These are phyloP conservation scores for Pseudopithomyces maydicus DNA, from an alignment of 2,329 filamentous ascomycete genomes.

Conservation along the genomic window DNA sequence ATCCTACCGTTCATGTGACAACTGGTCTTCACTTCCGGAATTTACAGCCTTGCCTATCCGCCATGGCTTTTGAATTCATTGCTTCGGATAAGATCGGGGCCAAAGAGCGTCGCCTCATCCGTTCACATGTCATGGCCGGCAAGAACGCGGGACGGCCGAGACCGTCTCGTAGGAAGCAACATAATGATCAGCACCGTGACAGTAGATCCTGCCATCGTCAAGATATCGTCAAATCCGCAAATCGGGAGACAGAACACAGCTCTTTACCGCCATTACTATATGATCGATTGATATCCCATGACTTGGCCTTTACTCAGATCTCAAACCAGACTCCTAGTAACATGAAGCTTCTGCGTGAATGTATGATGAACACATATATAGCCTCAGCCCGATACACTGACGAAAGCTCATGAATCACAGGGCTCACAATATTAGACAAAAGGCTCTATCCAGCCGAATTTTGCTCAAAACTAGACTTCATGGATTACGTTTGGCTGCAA, in stretches of 20 bases:
- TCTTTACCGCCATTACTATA: neutral
- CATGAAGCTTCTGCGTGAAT: slow-evolving; percentile 8
- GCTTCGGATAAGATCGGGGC: slow-evolving; percentile 4
- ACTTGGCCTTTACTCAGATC: slow-evolving; percentile 9
- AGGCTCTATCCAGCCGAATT: slow-evolving; percentile 14
- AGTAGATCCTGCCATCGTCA: neutral
- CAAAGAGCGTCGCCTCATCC: slow-evolving; percentile 13
- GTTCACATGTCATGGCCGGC: slow-evolving; percentile 15
- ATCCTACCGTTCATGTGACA: neutral
- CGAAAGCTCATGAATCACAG: neutral
- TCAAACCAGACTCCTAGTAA: neutral
- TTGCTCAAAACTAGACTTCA: slow-evolving; percentile 11
- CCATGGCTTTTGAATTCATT: slow-evolving; percentile 14
- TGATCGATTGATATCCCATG: slow-evolving; percentile 11
- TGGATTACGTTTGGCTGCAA: slow-evolving; percentile 13
- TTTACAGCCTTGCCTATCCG: neutral
- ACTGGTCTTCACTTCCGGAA: too few relatives aligned
- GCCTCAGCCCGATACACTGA: too few relatives aligned
- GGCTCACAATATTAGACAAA: slow-evolving; percentile 6
- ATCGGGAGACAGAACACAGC: neutral
- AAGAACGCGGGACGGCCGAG: slow-evolving; percentile 13
- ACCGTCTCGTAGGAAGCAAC: neutral
- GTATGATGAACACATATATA: neutral
- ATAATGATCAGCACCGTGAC: neutral
- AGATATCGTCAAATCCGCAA: neutral